Base-by-base conservation (phyloP, 768 basidiomycete species). In the Trichaptum fuscoviolaceum region DNA sequence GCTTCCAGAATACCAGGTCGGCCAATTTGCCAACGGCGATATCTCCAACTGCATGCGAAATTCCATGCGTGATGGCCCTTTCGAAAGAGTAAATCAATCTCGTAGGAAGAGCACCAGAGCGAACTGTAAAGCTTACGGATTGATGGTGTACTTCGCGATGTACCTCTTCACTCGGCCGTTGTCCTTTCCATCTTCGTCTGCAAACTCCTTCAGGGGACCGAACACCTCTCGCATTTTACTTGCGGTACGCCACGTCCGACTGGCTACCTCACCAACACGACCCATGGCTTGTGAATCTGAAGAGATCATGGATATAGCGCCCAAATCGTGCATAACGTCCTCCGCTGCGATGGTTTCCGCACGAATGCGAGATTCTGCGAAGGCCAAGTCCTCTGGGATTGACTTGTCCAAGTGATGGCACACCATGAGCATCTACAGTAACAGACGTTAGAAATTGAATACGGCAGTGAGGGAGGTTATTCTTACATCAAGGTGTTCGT, bases 271-370 rank as follows among this genome's bases (percentile, higher is more conserved):
- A 10, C 94, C 97, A 7, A 99, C 95, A 20, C 96, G 87, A 10
- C 96, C 96, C 97, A 99, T 99, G 0, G 97, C 97, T 76, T 98
- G 97, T 1, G 95, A 91, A 75, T 99, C 97, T 1, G 93, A 95
- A 70, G 90, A 92, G 70, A 98, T 96, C 88, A 99, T 98, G 2
- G 94, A 91, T 58, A 99, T 97, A 1, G 97, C 95, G 2, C 97
- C 97, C 1, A 77, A 85, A 72, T 96, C 95, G 57, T 96, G 95
- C 34, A 97, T 79, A 20, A 99, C 91, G 73, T 99, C 97, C 76
- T 99, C 97, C 1, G 97, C 97, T 0, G 97, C 97, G 58, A 99
- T 90, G 0, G 97, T 99, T 79, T 99, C 96, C 0, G 87, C 94
- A 36, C 97, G 87, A 71, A 99, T 99, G 36, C 97, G 91, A 8